Percentiles rank a stretch among this genome's conserved stretches.
Evolutionary conservation across 1,284 basidiomycete species (phyloP).

Genomic region (Rhodotorula sp.): DNA sequence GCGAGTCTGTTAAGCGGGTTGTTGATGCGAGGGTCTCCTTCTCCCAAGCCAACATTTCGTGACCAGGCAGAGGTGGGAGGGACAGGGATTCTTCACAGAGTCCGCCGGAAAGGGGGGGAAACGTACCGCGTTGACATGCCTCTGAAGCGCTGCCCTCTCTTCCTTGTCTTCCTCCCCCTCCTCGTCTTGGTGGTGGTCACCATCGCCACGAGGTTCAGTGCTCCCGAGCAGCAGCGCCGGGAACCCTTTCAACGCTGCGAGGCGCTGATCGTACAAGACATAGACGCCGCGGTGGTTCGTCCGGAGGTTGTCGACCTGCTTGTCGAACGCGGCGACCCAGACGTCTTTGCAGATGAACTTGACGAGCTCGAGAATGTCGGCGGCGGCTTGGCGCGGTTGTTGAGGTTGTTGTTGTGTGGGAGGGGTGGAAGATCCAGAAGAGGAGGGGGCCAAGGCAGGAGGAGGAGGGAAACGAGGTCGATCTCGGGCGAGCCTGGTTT

Average conservation of each 20-base stretch:
- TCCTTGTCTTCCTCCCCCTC: conserved; percentile 4
- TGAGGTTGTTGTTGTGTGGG: neutral
- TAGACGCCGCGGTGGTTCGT: conserved; percentile 46
- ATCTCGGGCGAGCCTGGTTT: conserved; percentile 29
- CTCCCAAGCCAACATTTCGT: too few relatives aligned
- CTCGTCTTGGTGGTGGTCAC: neutral
- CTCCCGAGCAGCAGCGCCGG: too few relatives aligned
- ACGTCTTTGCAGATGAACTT: conserved; percentile 47
- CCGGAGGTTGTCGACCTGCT: conserved; percentile 46
- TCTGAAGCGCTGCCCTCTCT: conserved; percentile 10
- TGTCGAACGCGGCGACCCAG: conserved; percentile 43
- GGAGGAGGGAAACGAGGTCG: conserved; percentile 28
- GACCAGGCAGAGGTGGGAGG: too few relatives aligned
- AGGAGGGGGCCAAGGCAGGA: conserved; percentile 2
- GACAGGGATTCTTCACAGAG: too few relatives aligned
- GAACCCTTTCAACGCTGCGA: conserved; percentile 27
- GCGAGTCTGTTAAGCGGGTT: too few relatives aligned
- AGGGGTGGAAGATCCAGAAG: neutral
- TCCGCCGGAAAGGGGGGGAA: neutral
- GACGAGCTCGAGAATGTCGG: conserved; percentile 42
- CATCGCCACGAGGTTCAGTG: neutral
- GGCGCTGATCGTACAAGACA: conserved; percentile 40
- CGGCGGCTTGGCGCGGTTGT: neutral
- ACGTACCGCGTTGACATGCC: neutral
- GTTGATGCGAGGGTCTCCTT: too few relatives aligned